Evolutionary conservation across 1,284 basidiomycete genomes (phyloP).

Genomic region (Leccinum subspadiceum): DNA sequence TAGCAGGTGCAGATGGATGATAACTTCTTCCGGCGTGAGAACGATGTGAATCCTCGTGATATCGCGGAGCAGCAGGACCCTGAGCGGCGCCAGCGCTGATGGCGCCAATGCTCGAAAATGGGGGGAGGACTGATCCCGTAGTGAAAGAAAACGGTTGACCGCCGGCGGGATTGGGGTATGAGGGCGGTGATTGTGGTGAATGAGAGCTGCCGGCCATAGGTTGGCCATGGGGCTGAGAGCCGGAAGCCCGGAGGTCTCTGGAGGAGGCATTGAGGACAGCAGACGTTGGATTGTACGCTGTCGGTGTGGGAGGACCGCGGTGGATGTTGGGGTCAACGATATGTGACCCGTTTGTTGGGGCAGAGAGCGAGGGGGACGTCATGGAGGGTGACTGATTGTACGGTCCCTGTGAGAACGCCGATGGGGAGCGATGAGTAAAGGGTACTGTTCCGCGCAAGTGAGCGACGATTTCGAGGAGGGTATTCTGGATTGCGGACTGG

Average conservation of each 20-base stretch:
- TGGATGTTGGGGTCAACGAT: conserved; percentile 23
- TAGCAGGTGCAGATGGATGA: conserved; percentile 34
- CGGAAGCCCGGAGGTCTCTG: conserved; percentile 26
- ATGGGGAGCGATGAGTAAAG: conserved; percentile 57
- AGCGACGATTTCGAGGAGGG: conserved; percentile 73
- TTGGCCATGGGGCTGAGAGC: conserved; percentile 25
- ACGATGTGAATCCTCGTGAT: conserved; percentile 43
- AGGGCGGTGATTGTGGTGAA: conserved; percentile 29
- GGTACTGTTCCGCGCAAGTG: conserved; percentile 56
- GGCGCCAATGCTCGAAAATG: conserved; percentile 65
- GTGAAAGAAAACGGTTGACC: conserved; percentile 24
- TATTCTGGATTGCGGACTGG: conserved; percentile 70
- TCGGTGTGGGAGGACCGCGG: conserved; percentile 27
- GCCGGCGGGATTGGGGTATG: conserved; percentile 20
- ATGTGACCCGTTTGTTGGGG: conserved; percentile 36
- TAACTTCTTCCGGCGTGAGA: conserved; percentile 39
- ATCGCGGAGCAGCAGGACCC: conserved; percentile 58
- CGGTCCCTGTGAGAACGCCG: conserved; percentile 48
- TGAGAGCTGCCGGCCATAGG: conserved; percentile 23
- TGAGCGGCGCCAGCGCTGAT: conserved; percentile 52
- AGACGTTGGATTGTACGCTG: conserved; percentile 20
- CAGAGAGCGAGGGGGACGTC: conserved; percentile 62
- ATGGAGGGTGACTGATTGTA: conserved; percentile 61
- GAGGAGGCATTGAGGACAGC: conserved; percentile 25
- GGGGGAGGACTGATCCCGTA: conserved; percentile 59